phyloP scores from a whole-genome alignment of 1,284 basidiomycete genomes.

The Trichosporon sp. region DNA sequence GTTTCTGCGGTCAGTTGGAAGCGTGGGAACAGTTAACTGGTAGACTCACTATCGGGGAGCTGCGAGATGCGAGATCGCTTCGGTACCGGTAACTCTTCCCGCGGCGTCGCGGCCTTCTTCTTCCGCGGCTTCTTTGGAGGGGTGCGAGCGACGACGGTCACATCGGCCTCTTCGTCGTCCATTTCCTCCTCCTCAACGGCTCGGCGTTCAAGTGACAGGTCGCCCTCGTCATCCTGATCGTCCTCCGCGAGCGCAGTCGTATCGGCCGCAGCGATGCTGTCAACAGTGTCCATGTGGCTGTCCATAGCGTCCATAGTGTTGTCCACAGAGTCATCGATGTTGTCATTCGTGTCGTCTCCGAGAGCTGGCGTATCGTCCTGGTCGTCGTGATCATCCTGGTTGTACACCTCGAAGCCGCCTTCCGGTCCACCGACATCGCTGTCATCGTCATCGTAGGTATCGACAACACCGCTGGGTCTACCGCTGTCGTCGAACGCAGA shows the following conservation, averaged over 20 bases:
- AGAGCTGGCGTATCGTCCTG: not conserved
- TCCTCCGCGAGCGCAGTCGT: not conserved
- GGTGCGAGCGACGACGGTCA: not conserved
- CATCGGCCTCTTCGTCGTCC: not conserved
- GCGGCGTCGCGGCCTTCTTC: not conserved
- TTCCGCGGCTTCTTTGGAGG: conserved; percentile 9
- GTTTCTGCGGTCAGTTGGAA: conserved; percentile 10
- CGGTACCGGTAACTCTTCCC: not conserved
- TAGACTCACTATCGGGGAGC: conserved; percentile 8
- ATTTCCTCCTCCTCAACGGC: not conserved
- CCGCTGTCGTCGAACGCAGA: conserved; percentile 11
- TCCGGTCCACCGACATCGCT: conserved; percentile 2
- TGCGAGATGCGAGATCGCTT: conserved; percentile 14
- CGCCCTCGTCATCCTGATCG: not conserved
- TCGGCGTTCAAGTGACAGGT: not conserved
- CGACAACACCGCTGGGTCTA: conserved; percentile 4
- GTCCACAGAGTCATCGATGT: conserved; percentile 13
- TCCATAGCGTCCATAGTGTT: conserved; percentile 6
- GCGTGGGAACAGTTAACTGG: too few species aligned
- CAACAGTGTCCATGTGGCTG: not conserved
- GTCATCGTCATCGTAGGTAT: conserved; percentile 9
- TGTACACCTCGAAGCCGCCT: conserved; percentile 1
- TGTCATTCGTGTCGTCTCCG: conserved; percentile 12
- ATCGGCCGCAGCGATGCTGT: not conserved
- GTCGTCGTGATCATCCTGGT: not conserved